Percentiles rank a stretch among this genome's conserved stretches.
phyloP scores from a whole-genome alignment of 805 yeast species.

The Ogataea methylovora region DNA sequence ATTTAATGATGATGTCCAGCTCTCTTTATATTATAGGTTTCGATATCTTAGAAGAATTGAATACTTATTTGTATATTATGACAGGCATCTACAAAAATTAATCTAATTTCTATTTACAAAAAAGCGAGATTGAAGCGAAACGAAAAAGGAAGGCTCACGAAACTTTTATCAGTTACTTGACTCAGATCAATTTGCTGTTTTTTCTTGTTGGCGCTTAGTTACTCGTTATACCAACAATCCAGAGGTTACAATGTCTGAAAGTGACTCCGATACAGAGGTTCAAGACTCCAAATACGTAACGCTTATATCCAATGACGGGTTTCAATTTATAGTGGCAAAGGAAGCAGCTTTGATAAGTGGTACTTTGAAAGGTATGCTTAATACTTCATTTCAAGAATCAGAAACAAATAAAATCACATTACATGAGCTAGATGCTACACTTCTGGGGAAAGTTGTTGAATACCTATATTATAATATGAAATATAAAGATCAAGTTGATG shows the following conservation, averaged over 20 bases:
- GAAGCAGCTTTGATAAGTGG: slow-evolving; percentile 76
- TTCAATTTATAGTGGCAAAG: slow-evolving; percentile 49
- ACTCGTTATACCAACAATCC: too few relatives aligned
- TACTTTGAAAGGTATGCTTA: slow-evolving; percentile 51
- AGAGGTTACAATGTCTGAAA: too few relatives aligned
- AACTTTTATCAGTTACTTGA: too few relatives aligned
- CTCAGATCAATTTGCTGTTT: too few relatives aligned
- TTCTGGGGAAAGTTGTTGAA: slow-evolving; percentile 76
- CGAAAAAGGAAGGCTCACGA: too few relatives aligned
- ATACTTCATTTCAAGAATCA: slow-evolving; percentile 51
- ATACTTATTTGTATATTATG: too few relatives aligned
- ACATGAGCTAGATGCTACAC: slow-evolving; percentile 60
- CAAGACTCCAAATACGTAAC: slow-evolving; percentile 38
- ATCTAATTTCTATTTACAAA: too few relatives aligned
- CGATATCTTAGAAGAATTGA: too few relatives aligned
- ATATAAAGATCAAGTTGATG: slow-evolving; percentile 54
- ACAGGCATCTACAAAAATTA: too few relatives aligned
- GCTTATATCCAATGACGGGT: slow-evolving; percentile 67
- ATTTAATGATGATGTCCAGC: slow-evolving; percentile 2
- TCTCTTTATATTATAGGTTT: too few relatives aligned
- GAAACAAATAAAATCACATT: slow-evolving; percentile 46
- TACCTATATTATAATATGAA: slow-evolving; percentile 71
- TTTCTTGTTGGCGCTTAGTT: too few relatives aligned
- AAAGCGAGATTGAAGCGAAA: too few relatives aligned
- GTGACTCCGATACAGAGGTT: slow-evolving; percentile 10